Conservation (phyloP, 176 grass and related monocot species). For the Oryza coarctata region DNA sequence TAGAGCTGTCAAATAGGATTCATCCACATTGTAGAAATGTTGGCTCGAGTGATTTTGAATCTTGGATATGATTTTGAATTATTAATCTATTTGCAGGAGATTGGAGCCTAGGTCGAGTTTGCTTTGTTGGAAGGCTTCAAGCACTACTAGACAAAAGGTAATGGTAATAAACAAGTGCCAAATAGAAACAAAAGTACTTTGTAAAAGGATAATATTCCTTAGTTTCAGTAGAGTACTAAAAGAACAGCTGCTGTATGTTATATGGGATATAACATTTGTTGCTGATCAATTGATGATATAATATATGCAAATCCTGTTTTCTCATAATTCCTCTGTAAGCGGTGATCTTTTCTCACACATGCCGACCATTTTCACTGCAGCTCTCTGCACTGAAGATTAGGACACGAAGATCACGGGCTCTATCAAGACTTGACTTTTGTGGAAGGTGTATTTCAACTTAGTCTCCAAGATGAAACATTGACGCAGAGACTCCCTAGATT, state of each 20-base stretch:
- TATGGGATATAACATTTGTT: background rate
- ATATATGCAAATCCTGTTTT: background rate
- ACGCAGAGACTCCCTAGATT: background rate
- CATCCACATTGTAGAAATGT: background rate
- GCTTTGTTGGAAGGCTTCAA: conserved; percentile 70
- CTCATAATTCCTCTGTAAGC: background rate
- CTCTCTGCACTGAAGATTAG: conserved; percentile 52
- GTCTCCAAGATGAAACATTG: conserved; percentile 40
- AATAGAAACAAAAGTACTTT: background rate
- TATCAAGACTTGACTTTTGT: conserved; percentile 47
- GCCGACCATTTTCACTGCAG: conserved; percentile 30
- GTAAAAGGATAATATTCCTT: background rate
- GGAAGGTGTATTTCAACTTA: conserved; percentile 52
- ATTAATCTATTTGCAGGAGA: conserved; percentile 60
- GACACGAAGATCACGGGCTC: conserved; percentile 42
- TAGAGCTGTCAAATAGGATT: background rate
- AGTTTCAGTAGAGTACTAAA: background rate
- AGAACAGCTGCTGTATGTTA: background rate
- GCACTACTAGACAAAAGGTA: conserved; percentile 65
- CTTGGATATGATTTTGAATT: conserved; percentile 10
- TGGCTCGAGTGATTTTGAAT: background rate
- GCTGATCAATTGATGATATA: background rate
- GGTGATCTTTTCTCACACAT: background rate
- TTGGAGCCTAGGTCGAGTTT: conserved; percentile 81
- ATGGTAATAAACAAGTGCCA: background rate